Evolutionary conservation across 2,329 filamentous ascomycete genomes (phyloP).

Genomic region (Fusarium sublunatum): DNA sequence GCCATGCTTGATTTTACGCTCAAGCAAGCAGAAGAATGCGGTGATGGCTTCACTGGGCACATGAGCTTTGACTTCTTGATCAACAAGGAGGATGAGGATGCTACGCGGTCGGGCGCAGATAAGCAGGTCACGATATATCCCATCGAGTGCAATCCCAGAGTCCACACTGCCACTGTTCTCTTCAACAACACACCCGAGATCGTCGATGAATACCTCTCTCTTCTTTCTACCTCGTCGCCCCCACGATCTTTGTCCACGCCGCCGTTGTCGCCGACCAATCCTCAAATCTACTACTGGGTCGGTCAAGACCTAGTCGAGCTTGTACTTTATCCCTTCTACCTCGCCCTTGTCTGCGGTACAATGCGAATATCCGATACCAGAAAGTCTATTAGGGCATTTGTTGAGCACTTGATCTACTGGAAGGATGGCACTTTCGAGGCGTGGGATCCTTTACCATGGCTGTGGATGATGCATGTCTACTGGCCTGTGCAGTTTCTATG

Average conservation of each 20-base stretch:
- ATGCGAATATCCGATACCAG: constrained; percentile 37
- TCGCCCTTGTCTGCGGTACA: constrained; percentile 44
- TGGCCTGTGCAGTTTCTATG: constrained; percentile 64
- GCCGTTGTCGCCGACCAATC: constrained; percentile 39
- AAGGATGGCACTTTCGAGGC: constrained; percentile 64
- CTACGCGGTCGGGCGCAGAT: constrained; percentile 27
- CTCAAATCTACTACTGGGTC: constrained; percentile 68
- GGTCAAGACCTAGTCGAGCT: constrained; percentile 71
- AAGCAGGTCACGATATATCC: constrained; percentile 62
- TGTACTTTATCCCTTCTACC: constrained; percentile 59
- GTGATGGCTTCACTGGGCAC: constrained; percentile 72
- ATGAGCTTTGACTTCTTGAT: constrained; percentile 78
- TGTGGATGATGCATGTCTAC: constrained; percentile 67
- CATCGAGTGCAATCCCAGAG: constrained; percentile 78
- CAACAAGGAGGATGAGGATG: constrained; percentile 11
- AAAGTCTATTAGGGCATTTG: constrained; percentile 45
- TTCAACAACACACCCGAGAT: constrained; percentile 63
- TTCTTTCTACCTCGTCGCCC: constrained; percentile 49
- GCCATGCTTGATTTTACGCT: constrained; percentile 75
- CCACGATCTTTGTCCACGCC: constrained; percentile 13
- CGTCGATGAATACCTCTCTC: constrained; percentile 63
- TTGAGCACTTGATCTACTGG: constrained; percentile 59
- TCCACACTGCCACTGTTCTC: constrained; percentile 73
- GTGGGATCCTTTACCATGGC: constrained; percentile 67
- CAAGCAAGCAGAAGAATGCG: constrained; percentile 63